Percentiles rank a stretch among this genome's conserved stretches.
phyloP scores from a whole-genome alignment of 225 moss, liverwort and hornwort species.

The Ulota crispa region DNA sequence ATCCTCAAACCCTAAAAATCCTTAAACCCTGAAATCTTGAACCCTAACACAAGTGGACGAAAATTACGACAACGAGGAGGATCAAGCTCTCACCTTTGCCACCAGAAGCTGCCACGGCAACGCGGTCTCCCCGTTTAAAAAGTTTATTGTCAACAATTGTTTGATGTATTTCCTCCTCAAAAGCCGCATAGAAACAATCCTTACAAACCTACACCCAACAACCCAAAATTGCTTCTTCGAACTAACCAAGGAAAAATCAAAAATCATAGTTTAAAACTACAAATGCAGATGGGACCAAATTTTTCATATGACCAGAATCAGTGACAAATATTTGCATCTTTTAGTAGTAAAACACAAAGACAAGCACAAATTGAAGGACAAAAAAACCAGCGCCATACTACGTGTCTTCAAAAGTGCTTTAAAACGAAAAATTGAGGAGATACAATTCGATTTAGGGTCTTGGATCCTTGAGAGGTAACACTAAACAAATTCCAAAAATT shows the following conservation, averaged over 20 bases:
- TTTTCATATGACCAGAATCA: background rate
- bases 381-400: background rate
- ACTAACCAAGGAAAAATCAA: background rate
- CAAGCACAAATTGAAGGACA: background rate
- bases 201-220: constrained; percentile 59
- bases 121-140: constrained; percentile 87
- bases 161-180: constrained; percentile 92
- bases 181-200: constrained; percentile 81
- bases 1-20: too few species aligned
- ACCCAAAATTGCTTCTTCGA: background rate
- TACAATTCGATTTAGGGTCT: background rate
- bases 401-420: background rate
- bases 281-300: background rate
- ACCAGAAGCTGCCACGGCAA: constrained; percentile 96
- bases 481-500: background rate
- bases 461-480: background rate
- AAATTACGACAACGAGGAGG: background rate
- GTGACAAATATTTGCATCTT: background rate
- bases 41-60: background rate
- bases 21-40: background rate
- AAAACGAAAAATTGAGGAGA: background rate
- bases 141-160: constrained; percentile 83
- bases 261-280: background rate
- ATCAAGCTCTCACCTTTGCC: constrained; percentile 74
- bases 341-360: too few species aligned